phyloP scores from a whole-genome alignment of 345 rosid genomes.

The Aquilaria sinensis region DNA sequence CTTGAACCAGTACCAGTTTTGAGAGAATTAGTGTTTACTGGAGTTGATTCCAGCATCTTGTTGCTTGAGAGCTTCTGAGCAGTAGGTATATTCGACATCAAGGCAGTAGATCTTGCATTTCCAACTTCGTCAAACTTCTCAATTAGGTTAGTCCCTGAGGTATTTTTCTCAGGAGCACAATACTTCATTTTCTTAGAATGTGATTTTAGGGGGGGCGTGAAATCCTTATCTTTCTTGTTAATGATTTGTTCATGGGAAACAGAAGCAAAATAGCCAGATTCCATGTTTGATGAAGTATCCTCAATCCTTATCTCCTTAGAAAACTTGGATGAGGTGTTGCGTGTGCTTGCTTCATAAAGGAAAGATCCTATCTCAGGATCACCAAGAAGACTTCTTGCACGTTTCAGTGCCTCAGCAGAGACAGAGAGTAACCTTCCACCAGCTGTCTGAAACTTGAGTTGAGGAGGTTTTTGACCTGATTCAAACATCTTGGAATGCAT shows the following conservation, averaged over 20 bases:
- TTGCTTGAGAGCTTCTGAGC: slow-evolving; percentile 19
- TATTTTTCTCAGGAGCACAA: slow-evolving; percentile 23
- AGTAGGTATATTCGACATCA: slow-evolving; percentile 19
- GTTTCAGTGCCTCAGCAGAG: slow-evolving; percentile 78
- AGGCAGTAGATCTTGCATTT: slow-evolving; percentile 20
- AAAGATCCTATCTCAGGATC: slow-evolving; percentile 67
- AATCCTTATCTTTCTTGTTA: slow-evolving; percentile 39
- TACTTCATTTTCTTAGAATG: slow-evolving; percentile 33
- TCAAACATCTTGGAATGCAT: slow-evolving; percentile 22
- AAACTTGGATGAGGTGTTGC: slow-evolving; percentile 27
- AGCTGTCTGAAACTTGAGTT: slow-evolving; percentile 79
- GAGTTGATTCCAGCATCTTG: slow-evolving; percentile 8
- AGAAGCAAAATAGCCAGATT: slow-evolving; percentile 23
- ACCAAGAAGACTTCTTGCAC: slow-evolving; percentile 91
- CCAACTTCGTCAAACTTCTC: slow-evolving; percentile 66
- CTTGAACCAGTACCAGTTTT: slow-evolving; percentile 23
- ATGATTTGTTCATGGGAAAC: slow-evolving; percentile 30
- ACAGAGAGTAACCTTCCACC: slow-evolving; percentile 83
- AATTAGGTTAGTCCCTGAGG: slow-evolving; percentile 53
- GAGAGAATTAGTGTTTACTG: slow-evolving; percentile 16
- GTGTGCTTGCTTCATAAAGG: slow-evolving; percentile 35
- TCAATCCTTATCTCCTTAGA: slow-evolving; percentile 21
- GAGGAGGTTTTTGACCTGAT: slow-evolving; percentile 44
- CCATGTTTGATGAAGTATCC: slow-evolving; percentile 34
- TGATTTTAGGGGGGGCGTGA: slow-evolving; percentile 55